Evolutionary conservation across 2,329 filamentous ascomycete species (phyloP), one percentile per base, ranked within the genome.

Genomic region (Albophoma yamanashiensis): DNA sequence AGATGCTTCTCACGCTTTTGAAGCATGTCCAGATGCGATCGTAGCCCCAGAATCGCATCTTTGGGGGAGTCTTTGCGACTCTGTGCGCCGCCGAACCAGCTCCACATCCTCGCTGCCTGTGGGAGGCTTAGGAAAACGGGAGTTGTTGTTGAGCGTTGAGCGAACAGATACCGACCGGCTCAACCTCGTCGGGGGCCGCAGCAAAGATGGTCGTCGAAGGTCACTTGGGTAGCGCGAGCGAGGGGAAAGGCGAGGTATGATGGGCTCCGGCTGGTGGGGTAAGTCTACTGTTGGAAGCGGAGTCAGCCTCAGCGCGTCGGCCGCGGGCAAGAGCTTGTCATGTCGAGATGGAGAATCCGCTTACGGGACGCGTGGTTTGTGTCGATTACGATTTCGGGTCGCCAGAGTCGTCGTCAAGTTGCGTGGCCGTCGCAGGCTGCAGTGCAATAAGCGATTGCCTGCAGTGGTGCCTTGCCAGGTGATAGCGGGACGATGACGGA

Each of bases 1-100:
- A 97, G 77, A 72, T 97, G 91, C 74, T 85, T 89, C 80, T 97
- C 92, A 62, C 93, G 84, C 83, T 99, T 99, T 78, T 95, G 91
- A 71, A 99, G 82, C 92, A 97, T 97, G 68, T 97, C 93, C 53
- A 97, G 82, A 79, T 97, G 93, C 70, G 88, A 84, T 67, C 94
- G 86, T 70, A 99, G 79, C 62, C 84, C 85, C 60, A 99, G 81
- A 70, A 99, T 99, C 67, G 94, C 94, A 80, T 96, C 94, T 83
- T 99, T 99, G 61, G 94, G 91, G 62, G 86, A 89, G 78, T 97
- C 91, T 79, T 95, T 96, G 78, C 88, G 87, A 22, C 17, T 8
- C 78, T 92, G 87, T 67, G 87, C 87, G 70, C 91, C 91, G 76
- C 93, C 92, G 74, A 97, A 96, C 91, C 92, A 97, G 78, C 89